Base-by-base conservation (phyloP, 306 rosid genomes). In the Astragalus membranaceus region DNA sequence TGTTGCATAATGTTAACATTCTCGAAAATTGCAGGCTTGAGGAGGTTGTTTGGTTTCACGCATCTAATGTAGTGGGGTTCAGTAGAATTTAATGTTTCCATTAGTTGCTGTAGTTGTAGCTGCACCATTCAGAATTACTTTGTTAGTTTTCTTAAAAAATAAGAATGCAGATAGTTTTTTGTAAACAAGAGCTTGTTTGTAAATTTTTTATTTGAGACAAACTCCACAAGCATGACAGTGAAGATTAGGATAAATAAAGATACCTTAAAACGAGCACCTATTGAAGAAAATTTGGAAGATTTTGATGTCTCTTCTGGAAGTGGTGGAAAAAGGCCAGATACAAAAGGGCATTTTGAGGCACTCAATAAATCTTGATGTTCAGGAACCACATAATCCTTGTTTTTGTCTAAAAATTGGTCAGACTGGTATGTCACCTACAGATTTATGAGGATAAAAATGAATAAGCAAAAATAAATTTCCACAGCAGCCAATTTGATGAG, bases 191-290 rank as follows among this genome's bases (percentile, higher is more conserved):
- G 79, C 75, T 83, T 52, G 71, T 10, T 61, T 36, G 11, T 41
- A 68, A 58, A 57, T 41, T 46, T 70, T 33, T 72, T 58, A 49
- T 61, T 49, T 26, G 48, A 50, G 73, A 33, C 50, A 17, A 64
- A 69, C 61, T 60, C 46, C 46, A 57, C 63, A 29, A 49, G 59
- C 55, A 39, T 42, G 52, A 23, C 5, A 9, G 47, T 55, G 57
- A 72, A 72, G 39, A 71, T 39, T 67, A n/a, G 30, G 35, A 61
- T 51, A 64, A 61, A 17, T 10, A 11, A 75, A 65, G 54, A 62
- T 83, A 95, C 99, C 99, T 91, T 95, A 85, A 91, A 95, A 70
- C 97, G 96, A 79, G 97, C 87, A 53, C 97, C 96, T 41, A 95
- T 89, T 17, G 99, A 95, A 82, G 97, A 91, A 79, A 95, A 95